These are phyloP conservation scores for Phialophora macrospora DNA, from an alignment of 2,329 filamentous ascomycete genomes.

Conservation along the genomic window DNA sequence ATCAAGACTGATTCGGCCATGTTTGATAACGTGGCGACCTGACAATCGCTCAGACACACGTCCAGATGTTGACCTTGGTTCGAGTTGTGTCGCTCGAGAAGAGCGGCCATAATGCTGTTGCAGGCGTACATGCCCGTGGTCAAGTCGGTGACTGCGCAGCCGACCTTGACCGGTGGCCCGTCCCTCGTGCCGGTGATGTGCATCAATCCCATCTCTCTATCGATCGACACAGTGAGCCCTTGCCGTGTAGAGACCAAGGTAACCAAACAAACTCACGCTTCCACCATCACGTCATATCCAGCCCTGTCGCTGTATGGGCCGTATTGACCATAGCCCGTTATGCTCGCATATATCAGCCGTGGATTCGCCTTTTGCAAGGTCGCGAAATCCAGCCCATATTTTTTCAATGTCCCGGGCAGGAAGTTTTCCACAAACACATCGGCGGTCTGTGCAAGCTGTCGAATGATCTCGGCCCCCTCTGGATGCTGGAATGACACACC, in stretches of 20 bases:
- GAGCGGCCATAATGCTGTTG: conserved; percentile 91
- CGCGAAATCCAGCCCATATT: background rate
- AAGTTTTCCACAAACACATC: background rate
- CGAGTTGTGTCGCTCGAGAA: conserved; percentile 72
- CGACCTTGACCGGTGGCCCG: conserved; percentile 92
- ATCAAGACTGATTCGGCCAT: conserved; percentile 91
- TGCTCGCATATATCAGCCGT: conserved; percentile 74
- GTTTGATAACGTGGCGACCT: conserved; percentile 92
- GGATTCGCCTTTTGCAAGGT: background rate
- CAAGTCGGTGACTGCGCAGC: conserved; percentile 93
- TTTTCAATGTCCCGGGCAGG: background rate
- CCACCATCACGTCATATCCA: conserved; percentile 99
- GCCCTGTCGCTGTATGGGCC: conserved; percentile 85
- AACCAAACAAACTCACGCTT: conserved; percentile 63
- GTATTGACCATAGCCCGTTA: conserved; percentile 95
- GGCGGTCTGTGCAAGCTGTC: background rate
- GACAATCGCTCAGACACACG: conserved; percentile 87
- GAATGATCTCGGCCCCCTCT: background rate
- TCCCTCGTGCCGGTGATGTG: conserved; percentile 61
- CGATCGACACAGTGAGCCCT: background rate
- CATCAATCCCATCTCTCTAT: background rate
- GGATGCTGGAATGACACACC: background rate
- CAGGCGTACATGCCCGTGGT: conserved; percentile 94
- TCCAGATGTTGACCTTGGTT: conserved; percentile 86
- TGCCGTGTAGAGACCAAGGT: background rate